Evolutionary conservation across 495 filamentous ascomycete species (phyloP), one percentile per base, ranked within the genome.

Genomic region (Rhizodiscina lignyota): DNA sequence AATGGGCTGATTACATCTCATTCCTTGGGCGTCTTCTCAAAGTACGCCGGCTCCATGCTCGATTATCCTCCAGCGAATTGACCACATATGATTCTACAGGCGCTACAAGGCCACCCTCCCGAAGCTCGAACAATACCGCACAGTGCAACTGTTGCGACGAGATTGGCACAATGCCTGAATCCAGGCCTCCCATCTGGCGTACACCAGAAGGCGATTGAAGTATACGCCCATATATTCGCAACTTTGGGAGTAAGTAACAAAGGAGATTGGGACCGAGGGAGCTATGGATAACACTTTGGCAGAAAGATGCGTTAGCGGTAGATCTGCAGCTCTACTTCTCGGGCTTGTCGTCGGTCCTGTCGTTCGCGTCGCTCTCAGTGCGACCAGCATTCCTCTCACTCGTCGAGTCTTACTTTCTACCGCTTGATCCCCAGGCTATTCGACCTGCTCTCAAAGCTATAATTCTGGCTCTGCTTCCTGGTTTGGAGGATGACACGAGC

Each of bases 1-100:
- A 96, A 72, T 99, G 89, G 89, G 87, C 91, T 22, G 89, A 99
- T 54, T 99, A 99, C 51, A 96, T 99, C 51, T 92, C 87, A 6
- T 96, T 96, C 53, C 64, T 99, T 21, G 84, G 77, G 48, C 76
- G 89, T 22, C 63, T 97, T 18, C 61, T 94, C 35, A 97, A 94
- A 73, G 86, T 87, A 13, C 19, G 35, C 18, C n/a, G n/a, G n/a
- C n/a, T n/a, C n/a, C n/a, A n/a, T n/a, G n/a, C 27, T 28, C 1
- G 6, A 16, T 32, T 29, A 43, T 36, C 38, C 21, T 17, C 33
- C 16, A 16, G 3, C 34, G n/a, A 26, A 11, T 19, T 10, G 20
- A 5, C 29, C 37, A 21, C 18, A 11, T 20, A 13, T 18, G n/a
- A 21, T 29, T 19, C 20, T 15, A 27, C 50, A 94, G 83, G 84